phyloP scores from a whole-genome alignment of 1,284 basidiomycete genomes.

The Tylopilus orsonianus region DNA sequence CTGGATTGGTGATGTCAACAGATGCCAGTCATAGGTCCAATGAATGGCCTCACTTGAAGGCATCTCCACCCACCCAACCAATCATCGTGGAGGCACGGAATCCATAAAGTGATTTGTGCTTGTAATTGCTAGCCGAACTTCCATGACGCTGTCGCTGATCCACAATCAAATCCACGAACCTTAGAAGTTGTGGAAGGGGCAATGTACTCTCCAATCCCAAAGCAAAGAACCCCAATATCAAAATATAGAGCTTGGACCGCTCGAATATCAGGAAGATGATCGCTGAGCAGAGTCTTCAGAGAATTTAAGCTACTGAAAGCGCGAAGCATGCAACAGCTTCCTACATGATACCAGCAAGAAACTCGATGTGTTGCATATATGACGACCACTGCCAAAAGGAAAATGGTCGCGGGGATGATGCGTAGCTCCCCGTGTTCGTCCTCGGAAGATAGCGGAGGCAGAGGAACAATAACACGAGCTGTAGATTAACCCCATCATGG shows the following conservation, averaged over 20 bases:
- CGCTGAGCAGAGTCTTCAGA: constrained; percentile 59
- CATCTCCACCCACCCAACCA: constrained; percentile 81
- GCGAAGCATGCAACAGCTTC: constrained; percentile 12
- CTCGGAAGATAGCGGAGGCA: constrained; percentile 69
- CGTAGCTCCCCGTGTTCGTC: constrained; percentile 56
- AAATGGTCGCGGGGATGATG: constrained; percentile 63
- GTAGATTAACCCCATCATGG: constrained; percentile 15
- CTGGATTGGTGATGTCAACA: constrained; percentile 39
- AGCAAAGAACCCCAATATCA: constrained; percentile 73
- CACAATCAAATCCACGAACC: constrained; percentile 41
- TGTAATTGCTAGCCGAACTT: constrained; percentile 57
- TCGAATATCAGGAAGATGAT: constrained; percentile 76
- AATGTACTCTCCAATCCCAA: constrained; percentile 79
- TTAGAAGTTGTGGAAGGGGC: constrained; percentile 79
- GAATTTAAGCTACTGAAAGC: constrained; percentile 17
- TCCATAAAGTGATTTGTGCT: constrained; percentile 76
- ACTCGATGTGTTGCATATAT: constrained; percentile 79
- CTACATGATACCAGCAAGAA: constrained; percentile 77
- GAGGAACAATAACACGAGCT: constrained; percentile 77
- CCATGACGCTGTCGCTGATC: constrained; percentile 19
- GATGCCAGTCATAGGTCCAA: constrained; percentile 10
- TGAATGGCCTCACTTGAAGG: constrained; percentile 65
- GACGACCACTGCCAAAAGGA: constrained; percentile 86
- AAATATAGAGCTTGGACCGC: constrained; percentile 62
- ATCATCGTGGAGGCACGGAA: constrained; percentile 80